phyloP scores from a whole-genome alignment of 1,284 basidiomycete genomes.

The Afroboletus lepidellus region DNA sequence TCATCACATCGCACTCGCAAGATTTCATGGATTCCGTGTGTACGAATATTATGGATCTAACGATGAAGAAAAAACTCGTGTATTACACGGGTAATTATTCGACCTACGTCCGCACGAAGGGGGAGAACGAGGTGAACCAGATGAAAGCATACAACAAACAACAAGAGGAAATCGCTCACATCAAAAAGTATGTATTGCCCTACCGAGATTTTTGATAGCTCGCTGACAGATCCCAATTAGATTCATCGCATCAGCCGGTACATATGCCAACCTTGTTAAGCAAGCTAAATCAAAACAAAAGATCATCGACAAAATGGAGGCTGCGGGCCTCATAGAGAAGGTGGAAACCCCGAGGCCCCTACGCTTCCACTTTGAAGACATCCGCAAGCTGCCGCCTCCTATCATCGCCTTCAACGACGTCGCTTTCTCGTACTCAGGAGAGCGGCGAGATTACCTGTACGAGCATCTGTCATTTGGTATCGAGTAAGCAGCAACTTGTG shows the following conservation, averaged over 20 bases:
- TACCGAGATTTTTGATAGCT: neutral
- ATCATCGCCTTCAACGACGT: constrained; percentile 96
- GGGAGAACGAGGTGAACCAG: constrained; percentile 98
- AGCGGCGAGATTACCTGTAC: constrained; percentile 87
- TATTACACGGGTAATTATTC: constrained; percentile 98
- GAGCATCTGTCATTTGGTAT: constrained; percentile 90
- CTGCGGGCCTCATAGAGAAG: constrained; percentile 95
- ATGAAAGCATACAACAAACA: constrained; percentile 99
- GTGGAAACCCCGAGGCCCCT: constrained; percentile 73
- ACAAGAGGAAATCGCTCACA: constrained; percentile 97
- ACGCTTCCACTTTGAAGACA: constrained; percentile 95
- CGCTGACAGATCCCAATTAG: constrained; percentile 40
- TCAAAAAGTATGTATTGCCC: constrained; percentile 71
- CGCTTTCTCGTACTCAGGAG: constrained; percentile 93
- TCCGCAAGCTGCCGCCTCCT: constrained; percentile 91
- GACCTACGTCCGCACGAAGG: constrained; percentile 93
- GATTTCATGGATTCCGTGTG: constrained; percentile 98
- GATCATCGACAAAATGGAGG: constrained; percentile 99
- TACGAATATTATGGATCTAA: constrained; percentile 98
- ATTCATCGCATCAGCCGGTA: constrained; percentile 98
- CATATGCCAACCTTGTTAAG: constrained; percentile 97
- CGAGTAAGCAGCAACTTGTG: constrained; percentile 63
- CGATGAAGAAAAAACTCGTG: constrained; percentile 80
- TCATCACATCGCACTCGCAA: constrained; percentile 94
- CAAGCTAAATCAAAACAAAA: constrained; percentile 99